phyloP scores from a whole-genome alignment of 208 protist genomes.

The Porcisia deanei region DNA sequence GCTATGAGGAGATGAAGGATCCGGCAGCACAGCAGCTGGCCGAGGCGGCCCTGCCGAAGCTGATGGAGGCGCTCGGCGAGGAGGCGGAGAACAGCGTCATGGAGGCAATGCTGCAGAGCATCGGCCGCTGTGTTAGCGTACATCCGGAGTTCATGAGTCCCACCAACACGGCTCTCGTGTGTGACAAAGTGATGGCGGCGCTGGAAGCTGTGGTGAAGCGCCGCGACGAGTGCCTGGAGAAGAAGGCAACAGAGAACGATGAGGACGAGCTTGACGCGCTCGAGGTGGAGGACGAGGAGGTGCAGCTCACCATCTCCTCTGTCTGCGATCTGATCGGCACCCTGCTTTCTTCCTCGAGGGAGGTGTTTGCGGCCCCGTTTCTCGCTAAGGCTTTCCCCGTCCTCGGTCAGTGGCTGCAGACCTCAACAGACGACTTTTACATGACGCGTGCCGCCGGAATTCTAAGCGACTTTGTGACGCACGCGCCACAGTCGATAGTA shows the following conservation, averaged over 20 bases:
- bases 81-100: conserved; percentile 69
- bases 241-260: conserved; percentile 68
- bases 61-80: conserved; percentile 64
- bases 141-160: conserved; percentile 57
- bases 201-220: conserved; percentile 57
- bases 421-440: conserved; percentile 68
- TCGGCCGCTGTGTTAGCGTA: conserved; percentile 63
- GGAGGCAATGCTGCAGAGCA: conserved; percentile 58
- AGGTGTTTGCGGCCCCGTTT: conserved; percentile 75
- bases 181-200: conserved; percentile 68
- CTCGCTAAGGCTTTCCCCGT: conserved; percentile 62
- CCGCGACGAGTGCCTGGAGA: conserved; percentile 50
- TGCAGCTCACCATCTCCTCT: conserved; percentile 61
- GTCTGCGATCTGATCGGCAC: conserved; percentile 67
- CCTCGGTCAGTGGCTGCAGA: conserved; percentile 55
- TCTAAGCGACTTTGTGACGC: conserved; percentile 81
- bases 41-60: conserved; percentile 36
- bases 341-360: conserved; percentile 57
- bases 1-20: conserved; percentile 41
- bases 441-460: conserved; percentile 57
- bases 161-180: conserved; percentile 51
- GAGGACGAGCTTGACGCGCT: conserved; percentile 87
- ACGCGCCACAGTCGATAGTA: conserved; percentile 55
- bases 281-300: conserved; percentile 70
- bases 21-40: conserved; percentile 56